These are phyloP conservation scores for Ampelocalamus luodianensis DNA, from an alignment of 176 grass and related monocot species.

Conservation along the genomic window DNA sequence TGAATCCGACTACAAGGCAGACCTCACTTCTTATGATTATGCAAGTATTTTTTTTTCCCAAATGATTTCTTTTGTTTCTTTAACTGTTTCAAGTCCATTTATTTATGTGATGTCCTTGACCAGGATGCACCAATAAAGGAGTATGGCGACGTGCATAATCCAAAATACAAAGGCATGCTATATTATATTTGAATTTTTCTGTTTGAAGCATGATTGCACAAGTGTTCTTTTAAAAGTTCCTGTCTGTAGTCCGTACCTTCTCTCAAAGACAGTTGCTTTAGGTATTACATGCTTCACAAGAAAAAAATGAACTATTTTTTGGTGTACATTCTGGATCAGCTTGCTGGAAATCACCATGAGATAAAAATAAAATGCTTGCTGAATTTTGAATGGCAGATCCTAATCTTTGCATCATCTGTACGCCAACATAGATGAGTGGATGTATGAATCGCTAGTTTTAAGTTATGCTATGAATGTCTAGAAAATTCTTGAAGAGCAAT, in stretches of 20 bases:
- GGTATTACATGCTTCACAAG: not conserved
- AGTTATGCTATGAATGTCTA: constrained; percentile 12
- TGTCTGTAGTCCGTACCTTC: not conserved
- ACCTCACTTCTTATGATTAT: constrained; percentile 97
- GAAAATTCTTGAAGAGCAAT: not conserved
- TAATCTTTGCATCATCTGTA: constrained; percentile 29
- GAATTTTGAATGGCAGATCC: not conserved
- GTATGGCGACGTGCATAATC: constrained; percentile 81
- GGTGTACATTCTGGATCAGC: not conserved
- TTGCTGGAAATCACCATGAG: not conserved
- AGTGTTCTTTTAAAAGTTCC: not conserved
- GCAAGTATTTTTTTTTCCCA: constrained; percentile 52
- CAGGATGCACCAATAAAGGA: constrained; percentile 99
- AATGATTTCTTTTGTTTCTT: constrained; percentile 16
- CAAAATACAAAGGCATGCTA: constrained; percentile 85
- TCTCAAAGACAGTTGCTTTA: not conserved
- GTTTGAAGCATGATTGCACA: constrained; percentile 22
- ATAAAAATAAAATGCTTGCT: constrained; percentile 5
- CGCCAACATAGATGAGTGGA: not conserved
- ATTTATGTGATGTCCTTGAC: constrained; percentile 39
- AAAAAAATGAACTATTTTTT: not conserved
- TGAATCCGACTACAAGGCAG: constrained; percentile 86
- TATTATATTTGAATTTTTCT: constrained; percentile 25
- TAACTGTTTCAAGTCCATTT: constrained; percentile 8
- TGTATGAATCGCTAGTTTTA: constrained; percentile 12